Conservation (phyloP, 768 basidiomycete genomes). For the Neoboletus brunneissimus region DNA sequence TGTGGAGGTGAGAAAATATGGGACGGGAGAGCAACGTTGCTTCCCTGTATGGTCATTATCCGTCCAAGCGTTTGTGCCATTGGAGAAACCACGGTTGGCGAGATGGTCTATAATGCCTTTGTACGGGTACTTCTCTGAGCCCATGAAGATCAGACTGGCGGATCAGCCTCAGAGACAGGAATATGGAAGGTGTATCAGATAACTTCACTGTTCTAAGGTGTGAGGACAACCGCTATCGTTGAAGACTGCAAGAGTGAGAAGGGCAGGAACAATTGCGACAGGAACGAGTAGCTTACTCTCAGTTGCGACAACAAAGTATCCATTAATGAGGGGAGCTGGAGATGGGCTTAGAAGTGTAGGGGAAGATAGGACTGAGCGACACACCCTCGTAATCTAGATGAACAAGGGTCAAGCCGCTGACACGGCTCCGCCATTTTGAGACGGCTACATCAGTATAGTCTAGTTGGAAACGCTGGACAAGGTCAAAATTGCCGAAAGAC, state of each 20-base stretch:
- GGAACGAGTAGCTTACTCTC: constrained; percentile 59
- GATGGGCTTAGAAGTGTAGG: constrained; percentile 14
- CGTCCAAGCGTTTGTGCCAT: constrained; percentile 96
- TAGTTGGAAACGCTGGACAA: constrained; percentile 70
- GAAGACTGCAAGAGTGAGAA: constrained; percentile 58
- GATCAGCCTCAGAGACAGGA: constrained; percentile 1
- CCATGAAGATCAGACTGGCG: constrained; percentile 84
- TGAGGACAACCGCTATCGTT: constrained; percentile 94
- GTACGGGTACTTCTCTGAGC: constrained; percentile 92
- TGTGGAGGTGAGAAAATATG: background rate
- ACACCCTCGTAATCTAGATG: constrained; percentile 88
- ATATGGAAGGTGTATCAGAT: background rate
- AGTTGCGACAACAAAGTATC: constrained; percentile 86
- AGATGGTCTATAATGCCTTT: constrained; percentile 94
- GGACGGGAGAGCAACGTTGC: background rate
- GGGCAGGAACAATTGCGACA: background rate
- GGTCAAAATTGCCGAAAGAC: constrained; percentile 77
- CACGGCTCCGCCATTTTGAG: constrained; percentile 85
- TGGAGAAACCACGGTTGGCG: constrained; percentile 90
- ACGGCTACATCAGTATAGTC: constrained; percentile 76
- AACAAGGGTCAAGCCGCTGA: constrained; percentile 85
- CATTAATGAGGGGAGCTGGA: constrained; percentile 82
- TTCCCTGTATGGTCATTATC: constrained; percentile 80
- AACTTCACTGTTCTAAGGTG: constrained; percentile 89
- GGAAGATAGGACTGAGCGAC: constrained; percentile 14